Base-by-base conservation (phyloP, 1,284 basidiomycete species). In the Chiua sp. region DNA sequence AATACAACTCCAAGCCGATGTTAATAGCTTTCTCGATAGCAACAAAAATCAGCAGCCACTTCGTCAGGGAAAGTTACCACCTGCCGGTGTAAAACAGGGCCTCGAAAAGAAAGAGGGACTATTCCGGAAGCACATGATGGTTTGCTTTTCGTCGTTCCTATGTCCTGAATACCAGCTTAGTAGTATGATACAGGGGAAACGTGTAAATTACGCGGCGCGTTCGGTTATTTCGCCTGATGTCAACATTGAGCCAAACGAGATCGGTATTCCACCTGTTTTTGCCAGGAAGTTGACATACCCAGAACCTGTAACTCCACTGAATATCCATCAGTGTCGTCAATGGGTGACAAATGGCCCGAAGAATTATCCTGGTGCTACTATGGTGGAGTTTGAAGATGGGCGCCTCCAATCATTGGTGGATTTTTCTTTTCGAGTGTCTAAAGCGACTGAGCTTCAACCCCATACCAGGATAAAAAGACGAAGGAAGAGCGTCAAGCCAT, bases 51-150 rank as follows among this genome's bases (percentile, higher is more conserved):
- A 98, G 3, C 82, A 89, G 33, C 84, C 88, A 6, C 80, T 93
- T 65, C 86, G 92, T 61, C 91, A 94, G 72, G 97, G 97, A 22
- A 96, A 94, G 72, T 80, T 95, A n/a, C 96, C 96, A 26, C 94
- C 96, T 23, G 84, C 90, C 47, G 98, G 98, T 71, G 89, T 99
- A 68, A 99, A 99, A 82, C 98, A 99, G 76, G 86, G 91, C 16
- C 79, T 99, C 66, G 98, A 99, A 79, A 99, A 99, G 86, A 99
- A 99, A 79, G 98, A 99, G 69, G 98, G 98, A 59, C 77, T 99
- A 54, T 99, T 99, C 85, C 85, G 98, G 63, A 98, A 97, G 79
- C 90, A 99, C 75, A 99, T 99, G 98, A 99, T 99, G 98, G 94
- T 94, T 61, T 57, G 59, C 61, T n/a, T 51, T 57, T 35, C 51